A percentile compares a stretch with the other conserved stretches of the same genome.
phyloP scores from a whole-genome alignment of 495 filamentous ascomycete species.

The Thermochaetoides thermophila region DNA sequence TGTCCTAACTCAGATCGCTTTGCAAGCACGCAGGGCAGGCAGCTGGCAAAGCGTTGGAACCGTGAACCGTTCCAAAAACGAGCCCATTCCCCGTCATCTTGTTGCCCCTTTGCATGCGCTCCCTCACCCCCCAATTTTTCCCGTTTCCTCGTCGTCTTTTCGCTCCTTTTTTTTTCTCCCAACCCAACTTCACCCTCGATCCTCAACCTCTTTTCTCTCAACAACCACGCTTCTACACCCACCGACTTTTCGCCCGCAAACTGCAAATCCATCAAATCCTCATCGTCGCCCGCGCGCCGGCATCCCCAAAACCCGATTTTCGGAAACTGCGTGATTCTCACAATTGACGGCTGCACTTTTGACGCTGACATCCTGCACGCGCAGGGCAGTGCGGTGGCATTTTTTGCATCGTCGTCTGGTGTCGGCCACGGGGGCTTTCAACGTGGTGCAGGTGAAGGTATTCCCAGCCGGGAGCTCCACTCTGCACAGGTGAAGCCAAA shows the following conservation, averaged over 20 bases:
- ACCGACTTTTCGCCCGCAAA: conserved; percentile 11
- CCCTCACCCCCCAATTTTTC: conserved; percentile 33
- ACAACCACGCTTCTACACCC: conserved; percentile 32
- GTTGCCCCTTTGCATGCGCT: conserved; percentile 18
- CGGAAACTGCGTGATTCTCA: too few species aligned
- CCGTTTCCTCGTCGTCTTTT: conserved; percentile 22
- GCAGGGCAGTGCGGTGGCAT: conserved; percentile 9
- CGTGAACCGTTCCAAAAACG: conserved; percentile 24
- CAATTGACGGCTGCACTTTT: too few species aligned
- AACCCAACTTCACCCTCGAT: too few species aligned
- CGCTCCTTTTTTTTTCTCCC: conserved; percentile 17
- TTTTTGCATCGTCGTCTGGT: conserved; percentile 8
- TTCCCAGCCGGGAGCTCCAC: conserved; percentile 21
- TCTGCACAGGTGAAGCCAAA: conserved; percentile 2
- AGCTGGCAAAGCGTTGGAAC: too few species aligned
- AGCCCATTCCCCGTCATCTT: conserved; percentile 31
- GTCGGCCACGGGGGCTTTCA: conserved; percentile 11
- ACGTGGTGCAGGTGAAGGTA: conserved; percentile 25
- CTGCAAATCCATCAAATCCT: conserved; percentile 17
- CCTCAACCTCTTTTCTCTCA: too few species aligned
- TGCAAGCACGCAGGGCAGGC: too few species aligned
- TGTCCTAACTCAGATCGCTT: too few species aligned
- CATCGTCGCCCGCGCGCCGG: conserved; percentile 8
- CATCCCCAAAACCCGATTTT: too few species aligned
- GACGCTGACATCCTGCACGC: too few species aligned